A percentile compares a stretch with the other conserved stretches of the same genome.
Conservation (phyloP, 2,329 filamentous ascomycete species). For the Grosmannia clavigera region DNA sequence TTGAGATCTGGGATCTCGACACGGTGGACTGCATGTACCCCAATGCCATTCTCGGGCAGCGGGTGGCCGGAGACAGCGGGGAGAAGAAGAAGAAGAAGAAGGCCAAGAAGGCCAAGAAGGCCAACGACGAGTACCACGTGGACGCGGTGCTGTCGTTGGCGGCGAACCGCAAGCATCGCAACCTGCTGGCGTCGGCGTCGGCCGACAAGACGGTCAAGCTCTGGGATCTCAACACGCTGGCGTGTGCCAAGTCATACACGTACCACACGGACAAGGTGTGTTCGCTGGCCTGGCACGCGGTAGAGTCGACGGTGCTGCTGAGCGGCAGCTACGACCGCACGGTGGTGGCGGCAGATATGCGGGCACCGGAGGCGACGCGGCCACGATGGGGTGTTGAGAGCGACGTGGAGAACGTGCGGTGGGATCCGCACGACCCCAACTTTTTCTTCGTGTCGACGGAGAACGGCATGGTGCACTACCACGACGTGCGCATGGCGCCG, state of each 20-base stretch:
- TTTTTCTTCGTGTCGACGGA: slow-evolving; percentile 95
- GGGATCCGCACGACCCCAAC: slow-evolving; percentile 88
- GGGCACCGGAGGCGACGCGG: slow-evolving; percentile 69
- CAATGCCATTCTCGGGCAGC: slow-evolving; percentile 83
- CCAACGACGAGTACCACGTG: slow-evolving; percentile 86
- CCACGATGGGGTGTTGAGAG: slow-evolving; percentile 89
- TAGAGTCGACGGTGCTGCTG: slow-evolving; percentile 75
- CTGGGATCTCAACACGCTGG: slow-evolving; percentile 88
- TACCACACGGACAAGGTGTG: slow-evolving; percentile 98
- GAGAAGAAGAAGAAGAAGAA: slow-evolving; percentile 66
- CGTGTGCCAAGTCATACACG: slow-evolving; percentile 88
- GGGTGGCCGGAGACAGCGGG: slow-evolving; percentile 10
- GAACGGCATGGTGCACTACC: slow-evolving; percentile 80
- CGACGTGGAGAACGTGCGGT: slow-evolving; percentile 84
- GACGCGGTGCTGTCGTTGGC: slow-evolving; percentile 86
- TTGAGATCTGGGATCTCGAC: slow-evolving; percentile 96
- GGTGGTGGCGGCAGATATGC: slow-evolving; percentile 90
- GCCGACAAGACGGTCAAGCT: slow-evolving; percentile 96
- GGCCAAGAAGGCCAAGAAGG: slow-evolving; percentile 79
- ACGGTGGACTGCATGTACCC: slow-evolving; percentile 97
- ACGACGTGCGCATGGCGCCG: slow-evolving; percentile 70
- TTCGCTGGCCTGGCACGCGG: slow-evolving; percentile 84
- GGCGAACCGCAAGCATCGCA: slow-evolving; percentile 85
- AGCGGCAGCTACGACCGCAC: slow-evolving; percentile 94
- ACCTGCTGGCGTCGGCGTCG: slow-evolving; percentile 86